phyloP scores from a whole-genome alignment of 2,329 filamentous ascomycete species.

The Neophaeococcomyces aloes region DNA sequence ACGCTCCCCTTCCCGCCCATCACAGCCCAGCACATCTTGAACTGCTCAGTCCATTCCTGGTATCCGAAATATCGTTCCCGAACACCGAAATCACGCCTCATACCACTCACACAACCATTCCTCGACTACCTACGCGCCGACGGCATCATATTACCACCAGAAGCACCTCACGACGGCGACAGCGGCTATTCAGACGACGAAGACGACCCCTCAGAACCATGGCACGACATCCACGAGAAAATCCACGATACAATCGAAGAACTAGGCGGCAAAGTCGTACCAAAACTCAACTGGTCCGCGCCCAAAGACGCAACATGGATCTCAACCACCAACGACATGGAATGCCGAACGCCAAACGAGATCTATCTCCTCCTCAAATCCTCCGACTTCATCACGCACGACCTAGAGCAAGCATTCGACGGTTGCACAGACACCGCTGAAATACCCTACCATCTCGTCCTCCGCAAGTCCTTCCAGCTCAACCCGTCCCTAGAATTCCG shows the following conservation, averaged over 20 bases:
- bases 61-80: constrained; percentile 69
- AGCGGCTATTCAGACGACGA: constrained; percentile 44
- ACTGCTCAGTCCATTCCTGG: constrained; percentile 93
- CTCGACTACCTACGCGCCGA: constrained; percentile 82
- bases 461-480: constrained; percentile 77
- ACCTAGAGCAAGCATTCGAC: constrained; percentile 86
- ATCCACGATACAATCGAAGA: constrained; percentile 70
- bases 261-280: constrained; percentile 74
- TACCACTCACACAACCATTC: constrained; percentile 65
- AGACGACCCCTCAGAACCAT: constrained; percentile 45
- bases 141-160: constrained; percentile 66
- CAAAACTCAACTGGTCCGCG: constrained; percentile 95
- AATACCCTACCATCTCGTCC: constrained; percentile 68
- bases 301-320: constrained; percentile 97
- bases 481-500: constrained; percentile 90
- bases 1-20: constrained; percentile 67
- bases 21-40: constrained; percentile 74
- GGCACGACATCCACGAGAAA: constrained; percentile 61
- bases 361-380: constrained; percentile 90
- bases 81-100: constrained; percentile 75
- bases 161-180: constrained; percentile 34
- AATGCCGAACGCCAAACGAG: constrained; percentile 79
- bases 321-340: constrained; percentile 73
- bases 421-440: constrained; percentile 43
- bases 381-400: constrained; percentile 88